Percentiles rank a stretch among this genome's conserved stretches.
phyloP scores from a whole-genome alignment of 306 rosid genomes.

The Glycine soja region DNA sequence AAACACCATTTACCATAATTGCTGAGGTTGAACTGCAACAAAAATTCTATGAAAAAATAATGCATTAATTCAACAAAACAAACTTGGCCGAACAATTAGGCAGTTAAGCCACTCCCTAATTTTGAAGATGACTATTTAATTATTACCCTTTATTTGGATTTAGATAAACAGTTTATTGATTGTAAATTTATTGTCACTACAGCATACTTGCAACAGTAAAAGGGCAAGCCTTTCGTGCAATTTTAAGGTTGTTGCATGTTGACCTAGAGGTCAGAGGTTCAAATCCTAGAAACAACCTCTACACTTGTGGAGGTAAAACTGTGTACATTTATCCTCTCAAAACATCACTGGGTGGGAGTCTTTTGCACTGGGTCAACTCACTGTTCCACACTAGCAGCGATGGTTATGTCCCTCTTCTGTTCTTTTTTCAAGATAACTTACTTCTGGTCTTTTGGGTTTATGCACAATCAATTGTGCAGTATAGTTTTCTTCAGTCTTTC shows the following conservation, averaged over 20 bases:
- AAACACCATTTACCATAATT: constrained; percentile 20
- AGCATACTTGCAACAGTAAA: not conserved
- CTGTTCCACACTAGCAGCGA: not conserved
- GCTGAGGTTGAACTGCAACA: not conserved
- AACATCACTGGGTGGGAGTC: not conserved
- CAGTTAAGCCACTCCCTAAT: not conserved
- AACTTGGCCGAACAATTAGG: not conserved
- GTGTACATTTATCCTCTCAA: not conserved
- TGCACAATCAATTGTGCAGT: constrained; percentile 16
- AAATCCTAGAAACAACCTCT: not conserved
- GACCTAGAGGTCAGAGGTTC: not conserved
- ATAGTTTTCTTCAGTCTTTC: not conserved
- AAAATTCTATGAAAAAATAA: constrained; percentile 13
- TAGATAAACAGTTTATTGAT: not conserved
- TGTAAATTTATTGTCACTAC: constrained; percentile 21
- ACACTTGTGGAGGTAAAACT: not conserved
- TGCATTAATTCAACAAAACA: constrained; percentile 28
- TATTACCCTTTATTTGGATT: constrained; percentile 2
- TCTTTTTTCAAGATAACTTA: constrained; percentile 3
- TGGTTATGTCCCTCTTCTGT: not conserved
- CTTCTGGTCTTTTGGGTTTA: not conserved
- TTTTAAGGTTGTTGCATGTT: not conserved
- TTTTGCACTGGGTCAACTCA: not conserved
- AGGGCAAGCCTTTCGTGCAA: not conserved
- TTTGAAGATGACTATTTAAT: constrained; percentile 22